These are phyloP conservation scores for Amanita phalloides DNA, from an alignment of 768 basidiomycete genomes.

Conservation along the genomic window DNA sequence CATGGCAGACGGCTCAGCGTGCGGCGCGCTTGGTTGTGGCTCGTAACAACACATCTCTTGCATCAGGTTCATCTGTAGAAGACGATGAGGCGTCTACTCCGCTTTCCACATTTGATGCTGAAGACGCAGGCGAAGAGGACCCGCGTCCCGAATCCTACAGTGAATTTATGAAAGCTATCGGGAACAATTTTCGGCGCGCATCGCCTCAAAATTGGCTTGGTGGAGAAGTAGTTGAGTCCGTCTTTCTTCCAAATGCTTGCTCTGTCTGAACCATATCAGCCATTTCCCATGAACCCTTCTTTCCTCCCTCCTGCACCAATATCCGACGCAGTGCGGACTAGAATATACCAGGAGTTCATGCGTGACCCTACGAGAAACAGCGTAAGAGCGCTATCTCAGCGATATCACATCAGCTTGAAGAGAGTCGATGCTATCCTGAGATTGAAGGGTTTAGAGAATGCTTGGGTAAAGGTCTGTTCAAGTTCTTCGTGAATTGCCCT, in stretches of 20 bases:
- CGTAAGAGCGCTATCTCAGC: slow-evolving; percentile 49
- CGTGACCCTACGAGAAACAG: slow-evolving; percentile 42
- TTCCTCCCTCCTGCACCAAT: slow-evolving; percentile 76
- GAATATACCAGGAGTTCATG: slow-evolving; percentile 54
- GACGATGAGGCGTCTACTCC: neutral
- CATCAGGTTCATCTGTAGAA: neutral
- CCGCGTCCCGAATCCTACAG: slow-evolving; percentile 20
- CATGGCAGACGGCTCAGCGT: neutral
- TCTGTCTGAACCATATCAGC: slow-evolving; percentile 31
- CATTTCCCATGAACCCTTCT: slow-evolving; percentile 77
- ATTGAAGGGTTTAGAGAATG: slow-evolving; percentile 66
- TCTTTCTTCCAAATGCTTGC: slow-evolving; percentile 9
- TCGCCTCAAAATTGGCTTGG: slow-evolving; percentile 56
- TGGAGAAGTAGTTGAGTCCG: slow-evolving; percentile 39
- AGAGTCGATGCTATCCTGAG: slow-evolving; percentile 78
- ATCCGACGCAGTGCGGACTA: slow-evolving; percentile 45
- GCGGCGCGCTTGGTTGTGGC: neutral
- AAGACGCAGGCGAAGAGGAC: neutral
- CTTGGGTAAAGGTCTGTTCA: slow-evolving; percentile 59
- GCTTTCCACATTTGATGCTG: neutral
- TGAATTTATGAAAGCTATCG: slow-evolving; percentile 32
- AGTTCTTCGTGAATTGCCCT: slow-evolving; percentile 3
- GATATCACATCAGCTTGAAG: slow-evolving; percentile 58
- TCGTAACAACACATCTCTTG: neutral
- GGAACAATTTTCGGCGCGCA: slow-evolving; percentile 30